Evolutionary conservation across 2,329 filamentous ascomycete species (phyloP), one percentile per base, ranked within the genome.

Genomic region (Neopestalotiopsis sp.): DNA sequence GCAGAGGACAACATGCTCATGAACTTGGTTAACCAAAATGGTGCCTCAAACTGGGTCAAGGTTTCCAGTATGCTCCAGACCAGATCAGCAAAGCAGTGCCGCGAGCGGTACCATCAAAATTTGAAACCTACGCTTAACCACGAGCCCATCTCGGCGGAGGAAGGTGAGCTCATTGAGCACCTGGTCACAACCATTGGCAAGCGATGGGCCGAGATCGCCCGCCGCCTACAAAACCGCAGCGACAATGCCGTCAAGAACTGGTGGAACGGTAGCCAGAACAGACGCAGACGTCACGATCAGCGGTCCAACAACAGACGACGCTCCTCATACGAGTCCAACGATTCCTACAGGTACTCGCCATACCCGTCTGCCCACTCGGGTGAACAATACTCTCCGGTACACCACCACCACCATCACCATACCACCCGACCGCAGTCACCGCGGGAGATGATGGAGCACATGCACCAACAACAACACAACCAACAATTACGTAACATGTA

Each of bases 241-340:
- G 95, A 98, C 84, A 98, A 98, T 77, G 92, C 94, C 34, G 94
- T 98, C 72, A 98, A 98, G 88, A 98, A 98, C 81, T 98, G 94
- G 94, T 97, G 93, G 93, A 97, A 97, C 78, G 94, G 95, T 64
- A 93, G 92, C 78, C 92, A 95, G 87, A 97, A 97, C 83, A 90
- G 94, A 76, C 87, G 92, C 75, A 87, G 85, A 76, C 84, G 90
- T 72, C 79, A 84, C 66, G 78, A 82, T 71, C 80, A 83, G 49
- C 45, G 45, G 7, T 52, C 45, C n/a, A 78, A 78, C 72, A 83
- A 38, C 6, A 38, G 34, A 38, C 34, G 78, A 72, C 73, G 66
- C 67, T 70, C 70, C 74, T 79, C 66, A 75, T 81, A 74, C 77
- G 79, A 65, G 76, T 72, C 70, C 74, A 75, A 69, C 64, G 67